phyloP scores from a whole-genome alignment of 202 grass and related monocot genomes.

The Setaria italica region DNA sequence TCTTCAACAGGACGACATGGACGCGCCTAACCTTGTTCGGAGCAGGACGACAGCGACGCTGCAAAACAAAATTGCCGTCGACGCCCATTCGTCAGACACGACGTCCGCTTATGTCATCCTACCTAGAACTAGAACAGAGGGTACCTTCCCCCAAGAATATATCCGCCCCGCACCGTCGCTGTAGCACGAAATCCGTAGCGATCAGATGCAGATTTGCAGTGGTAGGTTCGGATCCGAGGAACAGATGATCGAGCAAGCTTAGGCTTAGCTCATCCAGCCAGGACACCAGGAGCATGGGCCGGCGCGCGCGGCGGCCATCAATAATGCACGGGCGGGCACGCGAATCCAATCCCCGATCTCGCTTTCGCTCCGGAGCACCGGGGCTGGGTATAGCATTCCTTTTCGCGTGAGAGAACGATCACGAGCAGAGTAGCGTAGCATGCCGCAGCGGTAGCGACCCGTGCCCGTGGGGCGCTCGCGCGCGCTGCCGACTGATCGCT shows the following conservation, averaged over 20 bases:
- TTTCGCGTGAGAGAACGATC: slow-evolving; percentile 22
- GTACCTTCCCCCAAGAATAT: too few species aligned
- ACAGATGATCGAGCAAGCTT: background rate
- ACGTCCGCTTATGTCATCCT: background rate
- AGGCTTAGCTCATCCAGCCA: background rate
- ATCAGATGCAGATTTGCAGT: background rate
- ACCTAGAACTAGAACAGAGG: background rate
- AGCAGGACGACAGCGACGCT: background rate
- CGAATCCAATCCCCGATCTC: background rate
- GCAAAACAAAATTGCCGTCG: background rate
- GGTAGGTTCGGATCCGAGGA: background rate
- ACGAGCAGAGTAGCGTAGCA: background rate
- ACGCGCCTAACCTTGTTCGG: background rate
- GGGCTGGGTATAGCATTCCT: background rate
- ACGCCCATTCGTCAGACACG: background rate
- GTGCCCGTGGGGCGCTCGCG: background rate
- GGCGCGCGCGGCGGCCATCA: background rate
- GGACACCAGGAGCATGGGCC: background rate
- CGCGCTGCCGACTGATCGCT: background rate
- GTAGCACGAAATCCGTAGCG: background rate
- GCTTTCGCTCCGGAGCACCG: background rate
- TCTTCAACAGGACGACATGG: background rate
- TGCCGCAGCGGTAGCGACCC: background rate
- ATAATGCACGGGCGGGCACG: background rate
- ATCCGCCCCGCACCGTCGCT: background rate